A percentile compares a stretch with the other conserved stretches of the same genome.
Evolutionary conservation across 1,139 yeast species (phyloP).

Genomic region (Geotrichum europaeum): DNA sequence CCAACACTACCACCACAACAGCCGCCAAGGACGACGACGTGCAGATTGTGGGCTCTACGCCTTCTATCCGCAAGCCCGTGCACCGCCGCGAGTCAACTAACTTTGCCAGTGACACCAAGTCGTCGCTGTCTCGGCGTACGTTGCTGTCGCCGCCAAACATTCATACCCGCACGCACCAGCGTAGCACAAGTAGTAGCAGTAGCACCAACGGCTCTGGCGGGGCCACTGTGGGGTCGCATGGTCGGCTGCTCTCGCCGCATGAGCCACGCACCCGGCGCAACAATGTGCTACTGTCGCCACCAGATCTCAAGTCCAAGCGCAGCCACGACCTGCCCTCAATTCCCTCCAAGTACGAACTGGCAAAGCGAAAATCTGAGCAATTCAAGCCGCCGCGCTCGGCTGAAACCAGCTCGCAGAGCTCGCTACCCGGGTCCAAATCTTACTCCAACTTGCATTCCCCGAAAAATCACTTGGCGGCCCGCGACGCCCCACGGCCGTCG

Average conservation of each 20-base stretch:
- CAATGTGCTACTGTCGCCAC: neutral
- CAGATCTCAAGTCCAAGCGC: neutral
- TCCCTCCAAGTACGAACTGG: neutral
- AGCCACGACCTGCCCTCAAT: neutral
- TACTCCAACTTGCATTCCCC: neutral
- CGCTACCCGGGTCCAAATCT: neutral
- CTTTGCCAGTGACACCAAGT: neutral
- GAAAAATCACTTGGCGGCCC: neutral
- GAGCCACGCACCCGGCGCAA: neutral
- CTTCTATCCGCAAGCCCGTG: neutral
- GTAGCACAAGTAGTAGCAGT: neutral
- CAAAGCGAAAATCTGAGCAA: neutral
- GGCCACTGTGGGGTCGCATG: neutral
- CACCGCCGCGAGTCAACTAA: neutral
- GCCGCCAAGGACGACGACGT: neutral
- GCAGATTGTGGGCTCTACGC: slow-evolving; percentile 1
- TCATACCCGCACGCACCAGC: neutral
- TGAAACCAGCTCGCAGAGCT: neutral
- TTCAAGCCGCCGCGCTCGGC: neutral
- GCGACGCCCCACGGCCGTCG: neutral
- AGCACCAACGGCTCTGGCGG: neutral
- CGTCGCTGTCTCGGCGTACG: neutral
- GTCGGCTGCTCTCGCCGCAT: neutral
- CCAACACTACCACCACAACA: too few relatives aligned
- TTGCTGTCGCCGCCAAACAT: neutral